Conservation (phyloP, 202 grass and related monocot species). For the Eragrostis tef region DNA sequence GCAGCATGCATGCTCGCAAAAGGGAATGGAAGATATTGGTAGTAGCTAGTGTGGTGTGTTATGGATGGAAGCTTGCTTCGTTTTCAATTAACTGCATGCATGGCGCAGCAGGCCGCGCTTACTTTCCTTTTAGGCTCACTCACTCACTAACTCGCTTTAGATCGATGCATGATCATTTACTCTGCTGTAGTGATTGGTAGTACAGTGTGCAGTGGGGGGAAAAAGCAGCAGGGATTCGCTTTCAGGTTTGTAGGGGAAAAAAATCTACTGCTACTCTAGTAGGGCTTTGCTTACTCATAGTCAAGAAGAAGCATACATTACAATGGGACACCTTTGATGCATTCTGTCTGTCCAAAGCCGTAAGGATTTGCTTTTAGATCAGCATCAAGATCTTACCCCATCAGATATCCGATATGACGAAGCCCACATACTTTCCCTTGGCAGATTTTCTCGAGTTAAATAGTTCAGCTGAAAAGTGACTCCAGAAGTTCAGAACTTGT, state of each 20-base stretch:
- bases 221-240: background rate
- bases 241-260: background rate
- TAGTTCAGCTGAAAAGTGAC: constrained; percentile 20
- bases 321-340: background rate
- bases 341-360: constrained; percentile 38
- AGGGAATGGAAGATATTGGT: background rate
- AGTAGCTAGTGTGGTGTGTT: background rate
- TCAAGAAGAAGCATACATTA: constrained; percentile 10
- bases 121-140: constrained; percentile 12
- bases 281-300: background rate
- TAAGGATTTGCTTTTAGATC: constrained; percentile 33
- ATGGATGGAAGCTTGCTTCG: constrained; percentile 44
- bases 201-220: background rate
- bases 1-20: background rate
- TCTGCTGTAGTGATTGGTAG: background rate
- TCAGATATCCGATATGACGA: background rate
- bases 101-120: background rate
- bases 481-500: background rate
- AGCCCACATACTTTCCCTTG: constrained; percentile 1
- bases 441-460: background rate
- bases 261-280: background rate
- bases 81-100: constrained; percentile 44
- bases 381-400: constrained; percentile 4
- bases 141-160: constrained; percentile 1
- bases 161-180: background rate